Evolutionary conservation across 1,284 basidiomycete species (phyloP).

Genomic region (Schizophyllum amplum): DNA sequence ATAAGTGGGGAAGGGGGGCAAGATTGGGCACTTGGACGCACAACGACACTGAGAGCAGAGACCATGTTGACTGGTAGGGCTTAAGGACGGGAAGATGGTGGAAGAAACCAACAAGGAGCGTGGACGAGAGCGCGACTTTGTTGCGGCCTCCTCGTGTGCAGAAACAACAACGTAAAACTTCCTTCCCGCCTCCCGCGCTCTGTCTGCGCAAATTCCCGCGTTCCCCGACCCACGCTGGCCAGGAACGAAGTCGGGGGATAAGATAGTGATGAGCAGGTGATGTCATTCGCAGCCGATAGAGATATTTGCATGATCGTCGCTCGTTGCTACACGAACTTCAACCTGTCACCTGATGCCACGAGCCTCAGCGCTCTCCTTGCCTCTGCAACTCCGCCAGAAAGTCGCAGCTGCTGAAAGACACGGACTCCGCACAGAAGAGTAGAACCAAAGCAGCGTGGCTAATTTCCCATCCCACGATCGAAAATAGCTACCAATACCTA

Average conservation of each 20-base stretch:
- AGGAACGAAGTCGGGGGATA: not conserved
- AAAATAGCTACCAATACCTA: too few relatives aligned
- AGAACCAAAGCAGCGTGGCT: too few relatives aligned
- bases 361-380: too few relatives aligned
- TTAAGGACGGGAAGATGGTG: not conserved
- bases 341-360: not conserved
- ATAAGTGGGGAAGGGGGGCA: not conserved
- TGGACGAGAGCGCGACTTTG: not conserved
- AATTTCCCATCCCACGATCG: too few relatives aligned
- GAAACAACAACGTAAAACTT: not conserved
- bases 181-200: not conserved
- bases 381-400: too few relatives aligned
- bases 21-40: not conserved
- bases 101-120: not conserved
- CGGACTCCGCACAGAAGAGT: too few relatives aligned
- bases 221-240: not conserved
- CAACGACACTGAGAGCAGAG: not conserved
- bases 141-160: not conserved
- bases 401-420: too few relatives aligned
- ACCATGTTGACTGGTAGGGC: not conserved
- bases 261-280: not conserved
- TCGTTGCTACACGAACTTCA: not conserved
- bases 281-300: not conserved
- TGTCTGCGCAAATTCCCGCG: not conserved
- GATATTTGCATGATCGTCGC: not conserved